These are phyloP conservation scores for Chlamydomonas sp. DNA, from an alignment of 139 green algal species.

Conservation along the genomic window DNA sequence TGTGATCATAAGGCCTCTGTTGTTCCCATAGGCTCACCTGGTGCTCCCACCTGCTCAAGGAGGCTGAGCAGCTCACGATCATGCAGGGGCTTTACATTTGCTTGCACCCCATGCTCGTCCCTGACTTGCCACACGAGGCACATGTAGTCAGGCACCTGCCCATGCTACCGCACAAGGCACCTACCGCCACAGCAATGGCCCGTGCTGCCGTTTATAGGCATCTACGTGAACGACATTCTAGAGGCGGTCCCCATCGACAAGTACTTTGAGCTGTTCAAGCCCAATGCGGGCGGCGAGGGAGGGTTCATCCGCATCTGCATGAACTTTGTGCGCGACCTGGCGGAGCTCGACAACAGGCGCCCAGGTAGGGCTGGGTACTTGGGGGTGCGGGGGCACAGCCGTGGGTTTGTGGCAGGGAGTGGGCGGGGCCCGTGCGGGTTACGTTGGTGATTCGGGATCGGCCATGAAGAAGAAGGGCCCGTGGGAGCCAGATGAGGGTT, in stretches of 20 bases:
- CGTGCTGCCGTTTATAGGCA: constrained; percentile 60
- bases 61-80: too few species aligned
- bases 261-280: constrained; percentile 96
- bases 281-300: constrained; percentile 75
- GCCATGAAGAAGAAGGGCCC: too few species aligned
- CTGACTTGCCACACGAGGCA: too few species aligned
- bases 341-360: constrained; percentile 26
- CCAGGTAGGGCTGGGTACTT: neutral
- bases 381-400: neutral
- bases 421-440: neutral
- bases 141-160: neutral
- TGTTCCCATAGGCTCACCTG: too few species aligned
- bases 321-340: constrained; percentile 62
- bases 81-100: too few species aligned
- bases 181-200: neutral
- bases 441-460: too few species aligned
- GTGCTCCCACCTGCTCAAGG: too few species aligned
- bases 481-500: too few species aligned
- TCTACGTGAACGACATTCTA: constrained; percentile 91
- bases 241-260: constrained; percentile 94
- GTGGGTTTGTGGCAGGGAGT: too few species aligned
- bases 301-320: constrained; percentile 89
- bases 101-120: too few species aligned
- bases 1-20: too few species aligned
- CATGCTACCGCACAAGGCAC: neutral